Evolutionary conservation across 306 rosid genomes (phyloP), one percentile per base, ranked within the genome.

Genomic region (Heteromeles arbutifolia): DNA sequence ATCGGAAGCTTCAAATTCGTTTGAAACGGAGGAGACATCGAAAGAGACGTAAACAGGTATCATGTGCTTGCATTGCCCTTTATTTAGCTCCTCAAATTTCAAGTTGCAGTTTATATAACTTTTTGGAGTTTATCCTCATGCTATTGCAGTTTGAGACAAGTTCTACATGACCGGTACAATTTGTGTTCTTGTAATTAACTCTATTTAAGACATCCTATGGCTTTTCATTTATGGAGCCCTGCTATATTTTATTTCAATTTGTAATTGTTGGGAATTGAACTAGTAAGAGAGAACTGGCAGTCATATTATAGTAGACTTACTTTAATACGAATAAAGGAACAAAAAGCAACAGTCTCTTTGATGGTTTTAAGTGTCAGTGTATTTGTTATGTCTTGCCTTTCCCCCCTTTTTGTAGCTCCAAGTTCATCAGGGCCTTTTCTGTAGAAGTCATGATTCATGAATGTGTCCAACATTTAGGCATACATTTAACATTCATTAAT

Each of bases 11-110:
- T 75, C 96, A 90, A 69, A 79, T 81, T 67, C 93, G 52, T 84
- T 84, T 95, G 87, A 92, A 95, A 86, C 83, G 78, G 45, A 86
- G 85, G 89, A 89, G 97, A 82, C 72, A 82, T 79, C 87, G 28
- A 69, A 90, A 86, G 86, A 90, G 87, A 84, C 78, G 78, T 64
- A 87, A 85, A 73, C 90, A 87, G 90, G 98, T 89, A 72, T 74
- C 69, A 41, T 65, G 26, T 67, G 61, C 41, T 41, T 11, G 74
- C 72, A 26, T 73, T 76, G 45, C 72, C 70, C 29, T 65, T 21
- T 58, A 77, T 65, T 77, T 74, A 61, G n/a, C 10, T 62, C 37
- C 24, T 12, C 57, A 63, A 13, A 61, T 72, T 54, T 52, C 15
- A 11, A 32, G 31, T 54, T 31, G 65, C 65, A 71, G 48, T 71